Conservation (phyloP, 2,329 filamentous ascomycete genomes). For the Fusarium anthophilum region DNA sequence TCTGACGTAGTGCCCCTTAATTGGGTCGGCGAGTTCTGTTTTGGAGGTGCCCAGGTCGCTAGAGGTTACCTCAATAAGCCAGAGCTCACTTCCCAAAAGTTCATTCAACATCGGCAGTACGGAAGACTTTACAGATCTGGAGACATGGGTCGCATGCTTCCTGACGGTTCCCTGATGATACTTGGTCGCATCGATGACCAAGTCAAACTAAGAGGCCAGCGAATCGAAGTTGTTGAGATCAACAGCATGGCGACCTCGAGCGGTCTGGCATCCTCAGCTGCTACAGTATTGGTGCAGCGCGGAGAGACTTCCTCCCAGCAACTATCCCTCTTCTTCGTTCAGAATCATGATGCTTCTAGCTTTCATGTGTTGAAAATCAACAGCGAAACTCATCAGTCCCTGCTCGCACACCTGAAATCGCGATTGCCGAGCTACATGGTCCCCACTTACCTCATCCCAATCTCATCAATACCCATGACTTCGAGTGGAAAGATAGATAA, state of each 20-base stretch:
- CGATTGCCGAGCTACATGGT: constrained; percentile 80
- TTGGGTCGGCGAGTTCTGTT: constrained; percentile 83
- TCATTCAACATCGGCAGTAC: constrained; percentile 73
- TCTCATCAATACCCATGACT: constrained; percentile 76
- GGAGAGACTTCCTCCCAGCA: constrained; percentile 55
- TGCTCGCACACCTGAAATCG: constrained; percentile 65
- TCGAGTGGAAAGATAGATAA: constrained; percentile 79
- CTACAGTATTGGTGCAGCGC: constrained; percentile 66
- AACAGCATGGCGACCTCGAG: constrained; percentile 67
- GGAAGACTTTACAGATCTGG: constrained; percentile 85
- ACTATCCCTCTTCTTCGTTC: constrained; percentile 76
- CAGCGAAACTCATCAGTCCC: constrained; percentile 47
- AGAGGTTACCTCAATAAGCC: constrained; percentile 76
- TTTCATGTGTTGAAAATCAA: constrained; percentile 53
- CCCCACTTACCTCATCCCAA: constrained; percentile 76
- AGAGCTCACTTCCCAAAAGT: constrained; percentile 70
- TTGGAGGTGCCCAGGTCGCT: constrained; percentile 84
- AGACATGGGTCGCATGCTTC: constrained; percentile 81
- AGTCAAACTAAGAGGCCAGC: constrained; percentile 82
- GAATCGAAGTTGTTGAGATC: constrained; percentile 82
- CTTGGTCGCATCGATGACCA: constrained; percentile 80
- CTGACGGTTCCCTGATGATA: constrained; percentile 79
- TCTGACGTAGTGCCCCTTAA: constrained; percentile 71
- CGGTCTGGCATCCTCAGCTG: constrained; percentile 65
- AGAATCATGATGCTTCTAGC: constrained; percentile 37